phyloP scores from a whole-genome alignment of 2,329 filamentous ascomycete species.

The Ophiostoma piceae region DNA sequence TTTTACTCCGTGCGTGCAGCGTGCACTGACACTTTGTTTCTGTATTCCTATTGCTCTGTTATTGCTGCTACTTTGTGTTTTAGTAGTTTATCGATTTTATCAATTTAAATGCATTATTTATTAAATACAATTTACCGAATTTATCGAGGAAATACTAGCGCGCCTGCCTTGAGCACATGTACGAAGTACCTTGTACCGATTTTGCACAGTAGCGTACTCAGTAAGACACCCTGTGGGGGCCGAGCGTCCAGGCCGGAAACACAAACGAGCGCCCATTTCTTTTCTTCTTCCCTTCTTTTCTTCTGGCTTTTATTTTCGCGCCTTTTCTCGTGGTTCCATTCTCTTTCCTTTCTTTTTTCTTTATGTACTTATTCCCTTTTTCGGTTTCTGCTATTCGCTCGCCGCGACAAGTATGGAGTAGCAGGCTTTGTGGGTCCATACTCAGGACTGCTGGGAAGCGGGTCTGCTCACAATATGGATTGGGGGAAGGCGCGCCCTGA shows the following conservation, averaged over 20 bases:
- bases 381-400: constrained; percentile 14
- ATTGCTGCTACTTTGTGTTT: not conserved
- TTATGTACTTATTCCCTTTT: constrained; percentile 10
- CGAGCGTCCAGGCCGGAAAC: constrained; percentile 22
- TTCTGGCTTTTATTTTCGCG: not conserved
- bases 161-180: constrained; percentile 10
- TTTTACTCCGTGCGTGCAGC: not conserved
- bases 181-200: constrained; percentile 6
- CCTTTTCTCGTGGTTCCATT: not conserved
- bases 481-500: constrained; percentile 11
- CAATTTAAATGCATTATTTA: not conserved
- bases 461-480: constrained; percentile 22
- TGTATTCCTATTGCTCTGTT: not conserved
- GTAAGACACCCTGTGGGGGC: constrained; percentile 22
- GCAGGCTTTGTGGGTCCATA: constrained; percentile 17
- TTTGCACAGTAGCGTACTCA: constrained; percentile 12
- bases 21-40: constrained; percentile 9
- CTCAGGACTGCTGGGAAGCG: constrained; percentile 21
- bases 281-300: not conserved
- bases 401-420: constrained; percentile 16
- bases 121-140: constrained; percentile 17
- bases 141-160: constrained; percentile 8
- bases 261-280: constrained; percentile 2
- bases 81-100: constrained; percentile 21
- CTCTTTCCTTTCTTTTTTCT: constrained; percentile 4